phyloP scores from a whole-genome alignment of 768 basidiomycete genomes.

The Amanita rubescens region DNA sequence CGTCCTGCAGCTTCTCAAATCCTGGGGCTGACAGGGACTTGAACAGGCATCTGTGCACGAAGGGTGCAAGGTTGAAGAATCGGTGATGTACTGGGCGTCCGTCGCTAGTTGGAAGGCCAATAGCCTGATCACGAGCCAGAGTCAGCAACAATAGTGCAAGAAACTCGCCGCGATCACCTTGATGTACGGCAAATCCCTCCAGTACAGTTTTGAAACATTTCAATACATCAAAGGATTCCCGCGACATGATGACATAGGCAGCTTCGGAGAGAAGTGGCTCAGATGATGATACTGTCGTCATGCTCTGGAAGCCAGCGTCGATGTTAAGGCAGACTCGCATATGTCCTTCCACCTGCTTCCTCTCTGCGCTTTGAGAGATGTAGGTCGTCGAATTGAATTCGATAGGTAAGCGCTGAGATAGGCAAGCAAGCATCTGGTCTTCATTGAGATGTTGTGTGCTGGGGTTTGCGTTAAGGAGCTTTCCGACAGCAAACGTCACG shows the following conservation, averaged over 20 bases:
- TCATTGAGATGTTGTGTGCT: neutral
- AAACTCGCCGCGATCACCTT: slow-evolving; percentile 18
- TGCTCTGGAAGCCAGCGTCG: slow-evolving; percentile 11
- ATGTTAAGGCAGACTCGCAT: slow-evolving; percentile 23
- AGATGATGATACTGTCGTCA: no score
- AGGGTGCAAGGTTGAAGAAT: neutral
- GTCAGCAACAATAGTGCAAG: slow-evolving; percentile 11
- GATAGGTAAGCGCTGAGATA: slow-evolving; percentile 17
- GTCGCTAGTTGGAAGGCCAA: neutral
- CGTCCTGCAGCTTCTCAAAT: neutral
- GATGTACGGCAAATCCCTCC: no score
- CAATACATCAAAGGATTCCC: neutral
- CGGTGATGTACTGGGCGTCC: neutral
- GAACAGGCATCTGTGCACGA: neutral
- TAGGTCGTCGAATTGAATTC: slow-evolving; percentile 19
- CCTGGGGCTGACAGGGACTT: neutral
- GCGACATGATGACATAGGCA: slow-evolving; percentile 11
- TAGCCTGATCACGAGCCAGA: no score
- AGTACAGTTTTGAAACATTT: neutral
- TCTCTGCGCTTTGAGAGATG: no score
- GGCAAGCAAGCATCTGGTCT: no score
- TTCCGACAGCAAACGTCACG: neutral
- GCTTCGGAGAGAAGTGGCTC: no score
- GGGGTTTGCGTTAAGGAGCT: neutral
- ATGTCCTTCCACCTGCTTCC: no score